These are phyloP conservation scores for Thozetella sp. DNA, from an alignment of 495 filamentous ascomycete species.

Conservation along the genomic window DNA sequence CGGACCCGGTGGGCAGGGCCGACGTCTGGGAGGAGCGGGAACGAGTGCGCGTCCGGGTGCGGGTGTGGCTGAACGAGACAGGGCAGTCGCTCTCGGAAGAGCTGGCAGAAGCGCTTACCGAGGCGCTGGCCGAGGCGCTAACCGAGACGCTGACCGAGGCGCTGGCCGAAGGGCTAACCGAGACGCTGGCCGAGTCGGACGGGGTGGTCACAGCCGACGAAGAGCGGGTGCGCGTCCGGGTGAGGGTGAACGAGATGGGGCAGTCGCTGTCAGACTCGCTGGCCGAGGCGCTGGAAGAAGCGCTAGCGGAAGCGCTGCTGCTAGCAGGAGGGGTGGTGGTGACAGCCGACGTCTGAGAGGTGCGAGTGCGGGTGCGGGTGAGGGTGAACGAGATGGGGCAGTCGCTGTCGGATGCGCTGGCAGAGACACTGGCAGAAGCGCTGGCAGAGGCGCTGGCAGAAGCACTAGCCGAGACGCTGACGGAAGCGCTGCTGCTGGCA, in stretches of 20 bases:
- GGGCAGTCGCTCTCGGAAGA: conserved; percentile 7
- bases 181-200: background rate
- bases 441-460: conserved; percentile 2
- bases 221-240: conserved; percentile 23
- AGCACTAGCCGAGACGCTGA: background rate
- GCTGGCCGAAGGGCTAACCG: conserved; percentile 19
- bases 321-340: background rate
- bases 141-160: conserved; percentile 34
- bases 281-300: conserved; percentile 14
- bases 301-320: background rate
- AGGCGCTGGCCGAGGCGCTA: conserved; percentile 18
- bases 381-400: background rate
- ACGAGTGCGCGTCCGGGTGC: background rate
- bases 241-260: conserved; percentile 13
- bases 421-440: background rate
- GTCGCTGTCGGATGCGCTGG: background rate
- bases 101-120: conserved; percentile 26
- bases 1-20: conserved; percentile 15
- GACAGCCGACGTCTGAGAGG: background rate
- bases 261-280: background rate
- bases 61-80: background rate
- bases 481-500: background rate
- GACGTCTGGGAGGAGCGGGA: background rate
- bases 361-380: background rate
- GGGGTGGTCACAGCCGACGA: conserved; percentile 11